A percentile compares a stretch with the other conserved stretches of the same genome.
phyloP scores from a whole-genome alignment of 2,329 filamentous ascomycete species.

The Emergomyces pasteurianus region DNA sequence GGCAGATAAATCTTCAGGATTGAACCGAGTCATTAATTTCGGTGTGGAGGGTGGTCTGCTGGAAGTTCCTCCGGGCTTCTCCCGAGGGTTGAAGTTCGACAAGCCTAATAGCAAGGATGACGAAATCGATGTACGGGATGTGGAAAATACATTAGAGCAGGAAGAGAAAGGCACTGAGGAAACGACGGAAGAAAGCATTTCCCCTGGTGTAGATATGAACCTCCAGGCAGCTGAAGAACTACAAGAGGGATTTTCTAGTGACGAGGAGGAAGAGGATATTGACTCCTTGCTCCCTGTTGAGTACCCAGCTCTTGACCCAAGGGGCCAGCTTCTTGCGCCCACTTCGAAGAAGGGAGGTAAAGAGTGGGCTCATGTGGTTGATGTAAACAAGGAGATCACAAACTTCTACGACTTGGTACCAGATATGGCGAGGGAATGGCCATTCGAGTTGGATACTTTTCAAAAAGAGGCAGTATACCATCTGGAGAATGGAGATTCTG shows the following conservation, averaged over 20 bases:
- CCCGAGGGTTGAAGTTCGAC: constrained; percentile 61
- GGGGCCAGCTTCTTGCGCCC: constrained; percentile 60
- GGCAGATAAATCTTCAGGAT: constrained; percentile 30
- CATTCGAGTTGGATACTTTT: constrained; percentile 94
- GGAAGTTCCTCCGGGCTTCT: constrained; percentile 69
- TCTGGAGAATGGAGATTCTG: constrained; percentile 88
- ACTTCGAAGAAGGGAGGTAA: constrained; percentile 61
- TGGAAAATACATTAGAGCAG: constrained; percentile 21
- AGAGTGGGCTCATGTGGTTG: constrained; percentile 98
- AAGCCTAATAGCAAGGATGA: constrained; percentile 48
- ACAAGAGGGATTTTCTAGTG: constrained; percentile 19
- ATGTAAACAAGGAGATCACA: constrained; percentile 83
- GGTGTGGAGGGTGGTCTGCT: constrained; percentile 65
- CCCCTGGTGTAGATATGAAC: constrained; percentile 24
- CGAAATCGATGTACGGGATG: constrained; percentile 58
- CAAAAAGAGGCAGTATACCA: constrained; percentile 98
- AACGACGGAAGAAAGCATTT: constrained; percentile 35
- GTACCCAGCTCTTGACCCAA: constrained; percentile 81
- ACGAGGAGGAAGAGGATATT: constrained; percentile 47
- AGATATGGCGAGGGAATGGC: constrained; percentile 92
- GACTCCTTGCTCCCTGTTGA: constrained; percentile 83
- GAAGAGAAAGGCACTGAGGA: constrained; percentile 30
- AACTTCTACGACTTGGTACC: constrained; percentile 91
- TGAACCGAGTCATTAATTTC: constrained; percentile 82
- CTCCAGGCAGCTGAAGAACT: constrained; percentile 9